Percentiles rank a stretch among this genome's conserved stretches.
These are phyloP conservation scores for Chalaropsis thielavioides DNA, from an alignment of 2,329 filamentous ascomycete species.

Conservation along the genomic window DNA sequence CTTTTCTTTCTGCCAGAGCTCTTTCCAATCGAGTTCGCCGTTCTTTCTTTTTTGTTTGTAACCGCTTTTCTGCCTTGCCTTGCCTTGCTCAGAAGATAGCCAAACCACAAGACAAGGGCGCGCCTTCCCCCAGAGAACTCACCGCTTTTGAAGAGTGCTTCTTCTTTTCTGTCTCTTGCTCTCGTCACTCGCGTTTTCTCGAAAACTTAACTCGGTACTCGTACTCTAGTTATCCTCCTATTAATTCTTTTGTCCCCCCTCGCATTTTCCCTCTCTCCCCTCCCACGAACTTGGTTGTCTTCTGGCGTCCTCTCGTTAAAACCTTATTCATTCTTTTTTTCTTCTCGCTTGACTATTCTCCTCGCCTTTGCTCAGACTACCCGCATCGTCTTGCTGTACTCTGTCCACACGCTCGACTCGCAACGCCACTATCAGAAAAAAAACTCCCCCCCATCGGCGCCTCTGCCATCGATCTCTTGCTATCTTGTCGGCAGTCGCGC, in stretches of 20 bases:
- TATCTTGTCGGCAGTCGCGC: background rate
- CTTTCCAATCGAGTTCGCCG: background rate
- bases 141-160: background rate
- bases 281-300: background rate
- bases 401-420: background rate
- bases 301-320: conserved; percentile 1
- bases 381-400: background rate
- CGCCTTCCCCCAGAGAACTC: background rate
- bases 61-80: background rate
- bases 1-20: background rate
- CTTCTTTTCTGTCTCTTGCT: background rate
- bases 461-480: background rate
- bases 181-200: background rate
- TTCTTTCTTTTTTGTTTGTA: background rate
- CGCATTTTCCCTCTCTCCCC: background rate
- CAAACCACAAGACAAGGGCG: background rate
- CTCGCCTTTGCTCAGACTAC: background rate
- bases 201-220: background rate
- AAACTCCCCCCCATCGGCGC: background rate
- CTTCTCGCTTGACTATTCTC: background rate
- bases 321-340: conserved; percentile 1
- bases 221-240: background rate
- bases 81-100: background rate
- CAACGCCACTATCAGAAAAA: background rate
- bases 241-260: background rate